These are phyloP conservation scores for Pelagophyceae sp. DNA, from an alignment of 352 stramenopile genomes.

Conservation along the genomic window DNA sequence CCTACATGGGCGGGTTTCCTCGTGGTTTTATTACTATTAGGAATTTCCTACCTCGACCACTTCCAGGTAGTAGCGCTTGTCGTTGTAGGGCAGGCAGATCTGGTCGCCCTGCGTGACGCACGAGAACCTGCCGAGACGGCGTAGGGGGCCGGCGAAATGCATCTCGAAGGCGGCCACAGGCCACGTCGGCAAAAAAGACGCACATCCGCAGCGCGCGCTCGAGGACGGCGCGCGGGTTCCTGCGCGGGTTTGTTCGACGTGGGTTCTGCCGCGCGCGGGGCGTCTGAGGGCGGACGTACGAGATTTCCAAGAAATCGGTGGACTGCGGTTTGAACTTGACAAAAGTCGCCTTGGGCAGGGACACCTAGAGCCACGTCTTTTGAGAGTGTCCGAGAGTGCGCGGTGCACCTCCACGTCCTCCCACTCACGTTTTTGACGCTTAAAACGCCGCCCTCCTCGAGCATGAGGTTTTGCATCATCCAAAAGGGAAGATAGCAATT, in stretches of 20 bases:
- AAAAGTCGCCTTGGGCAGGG: conserved; percentile 89
- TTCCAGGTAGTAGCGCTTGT: conserved; percentile 95
- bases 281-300: too few species aligned
- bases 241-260: too few species aligned
- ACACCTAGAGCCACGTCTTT: conserved; percentile 37
- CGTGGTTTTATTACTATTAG: too few species aligned
- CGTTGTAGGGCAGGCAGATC: conserved; percentile 97
- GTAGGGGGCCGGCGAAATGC: background rate
- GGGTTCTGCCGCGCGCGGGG: too few species aligned
- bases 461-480: conserved; percentile 99
- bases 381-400: background rate
- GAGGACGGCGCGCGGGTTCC: conserved; percentile 89
- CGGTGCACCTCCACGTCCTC: too few species aligned
- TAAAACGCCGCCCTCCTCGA: conserved; percentile 79
- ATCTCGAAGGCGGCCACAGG: conserved; percentile 80
- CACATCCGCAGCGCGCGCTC: conserved; percentile 66
- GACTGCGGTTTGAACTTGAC: conserved; percentile 97
- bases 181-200: conserved; percentile 48
- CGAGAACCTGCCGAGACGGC: conserved; percentile 63
- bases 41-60: too few species aligned
- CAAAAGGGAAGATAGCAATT: conserved; percentile 98
- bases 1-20: too few species aligned
- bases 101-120: conserved; percentile 96
- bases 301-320: conserved; percentile 97
- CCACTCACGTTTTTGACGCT: conserved; percentile 82